These are phyloP conservation scores for Dinochytrium kinnereticum DNA, from an alignment of 371 early-diverging fungal genomes.

Conservation along the genomic window DNA sequence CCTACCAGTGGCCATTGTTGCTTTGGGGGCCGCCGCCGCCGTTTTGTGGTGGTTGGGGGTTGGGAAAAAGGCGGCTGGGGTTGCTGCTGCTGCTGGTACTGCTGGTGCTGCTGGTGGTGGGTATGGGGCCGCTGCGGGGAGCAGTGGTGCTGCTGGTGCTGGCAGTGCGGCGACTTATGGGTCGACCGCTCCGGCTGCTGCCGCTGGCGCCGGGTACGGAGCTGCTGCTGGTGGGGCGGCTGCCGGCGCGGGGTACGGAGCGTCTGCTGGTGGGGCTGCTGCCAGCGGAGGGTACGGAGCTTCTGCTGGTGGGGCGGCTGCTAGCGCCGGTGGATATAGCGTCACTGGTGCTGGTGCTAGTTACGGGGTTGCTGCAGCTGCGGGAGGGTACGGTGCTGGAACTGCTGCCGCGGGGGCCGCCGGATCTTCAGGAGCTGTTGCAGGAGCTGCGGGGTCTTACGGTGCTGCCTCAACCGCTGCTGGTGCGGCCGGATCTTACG, in stretches of 20 bases:
- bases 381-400: neutral
- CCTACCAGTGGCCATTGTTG: neutral
- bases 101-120: neutral
- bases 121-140: neutral
- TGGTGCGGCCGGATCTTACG: neutral
- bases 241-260: neutral
- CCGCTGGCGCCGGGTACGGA: neutral
- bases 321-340: neutral
- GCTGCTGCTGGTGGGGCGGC: neutral
- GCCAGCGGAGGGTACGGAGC: neutral
- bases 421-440: neutral
- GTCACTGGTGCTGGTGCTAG: neutral
- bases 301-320: neutral
- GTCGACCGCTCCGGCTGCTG: neutral
- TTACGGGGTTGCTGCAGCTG: conserved; percentile 3
- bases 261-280: neutral
- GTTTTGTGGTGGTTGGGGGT: neutral
- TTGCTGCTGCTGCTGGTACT: neutral
- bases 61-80: neutral
- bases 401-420: neutral
- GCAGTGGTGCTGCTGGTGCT: neutral
- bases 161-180: conserved; percentile 7
- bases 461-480: neutral
- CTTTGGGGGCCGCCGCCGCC: neutral
- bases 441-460: neutral